A percentile compares a stretch with the other conserved stretches of the same genome.
These are phyloP conservation scores for Leccinum obscurum DNA, from an alignment of 768 basidiomycete species.

Conservation along the genomic window DNA sequence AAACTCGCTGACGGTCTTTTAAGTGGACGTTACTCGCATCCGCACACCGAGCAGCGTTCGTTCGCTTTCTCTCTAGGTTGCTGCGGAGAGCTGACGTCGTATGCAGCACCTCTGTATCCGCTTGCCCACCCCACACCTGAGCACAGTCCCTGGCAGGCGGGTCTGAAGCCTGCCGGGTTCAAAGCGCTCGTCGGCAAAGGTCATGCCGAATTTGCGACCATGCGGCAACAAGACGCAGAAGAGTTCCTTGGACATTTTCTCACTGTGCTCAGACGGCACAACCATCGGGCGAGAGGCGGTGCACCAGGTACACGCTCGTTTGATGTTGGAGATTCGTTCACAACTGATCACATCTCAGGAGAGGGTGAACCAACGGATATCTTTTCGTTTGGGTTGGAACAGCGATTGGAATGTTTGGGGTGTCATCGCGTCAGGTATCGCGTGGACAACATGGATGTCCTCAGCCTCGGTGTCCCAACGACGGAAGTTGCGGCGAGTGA, in stretches of 20 bases:
- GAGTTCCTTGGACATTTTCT: conserved; percentile 89
- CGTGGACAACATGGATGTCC: conserved; percentile 69
- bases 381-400: conserved; percentile 84
- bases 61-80: conserved; percentile 12
- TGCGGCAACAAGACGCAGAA: conserved; percentile 96
- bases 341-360: background rate
- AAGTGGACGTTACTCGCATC: conserved; percentile 85
- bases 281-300: conserved; percentile 46
- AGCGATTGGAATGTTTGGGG: conserved; percentile 76
- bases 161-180: conserved; percentile 79
- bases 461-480: conserved; percentile 82
- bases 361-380: conserved; percentile 65
- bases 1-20: conserved; percentile 92
- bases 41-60: conserved; percentile 40
- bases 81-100: conserved; percentile 3
- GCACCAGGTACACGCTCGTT: conserved; percentile 29
- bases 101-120: conserved; percentile 31
- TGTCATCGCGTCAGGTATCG: conserved; percentile 85
- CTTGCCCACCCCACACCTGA: conserved; percentile 32
- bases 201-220: conserved; percentile 92
- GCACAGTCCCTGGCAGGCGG: conserved; percentile 56
- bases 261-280: conserved; percentile 66
- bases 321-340: background rate
- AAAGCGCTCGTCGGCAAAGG: conserved; percentile 90
- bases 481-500: conserved; percentile 30